These are phyloP conservation scores for Echinochloa phyllopogon DNA, from an alignment of 176 grass and related monocot species.

Conservation along the genomic window DNA sequence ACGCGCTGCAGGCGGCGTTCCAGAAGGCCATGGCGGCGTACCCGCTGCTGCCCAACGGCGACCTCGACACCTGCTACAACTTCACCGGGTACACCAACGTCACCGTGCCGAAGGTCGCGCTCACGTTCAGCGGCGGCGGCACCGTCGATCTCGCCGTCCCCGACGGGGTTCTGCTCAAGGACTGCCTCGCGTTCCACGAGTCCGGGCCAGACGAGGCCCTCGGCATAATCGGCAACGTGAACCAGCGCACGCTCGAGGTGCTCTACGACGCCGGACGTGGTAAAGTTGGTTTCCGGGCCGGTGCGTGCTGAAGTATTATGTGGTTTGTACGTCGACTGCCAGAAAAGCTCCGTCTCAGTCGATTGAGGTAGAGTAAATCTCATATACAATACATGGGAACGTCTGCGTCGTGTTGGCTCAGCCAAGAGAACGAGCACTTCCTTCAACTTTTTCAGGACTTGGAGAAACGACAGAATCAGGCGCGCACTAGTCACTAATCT, in stretches of 20 bases:
- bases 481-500: no score
- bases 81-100: constrained; percentile 32
- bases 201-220: constrained; percentile 1
- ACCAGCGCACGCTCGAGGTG: constrained; percentile 59
- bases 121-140: constrained; percentile 30
- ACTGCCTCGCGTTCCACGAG: constrained; percentile 51
- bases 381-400: no score
- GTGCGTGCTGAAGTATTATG: constrained; percentile 9
- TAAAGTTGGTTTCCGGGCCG: constrained; percentile 39
- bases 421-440: no score
- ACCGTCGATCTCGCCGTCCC: constrained; percentile 23
- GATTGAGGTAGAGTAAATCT: no score
- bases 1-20: constrained; percentile 43
- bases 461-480: no score
- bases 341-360: no score
- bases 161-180: constrained; percentile 44
- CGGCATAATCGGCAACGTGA: constrained; percentile 58
- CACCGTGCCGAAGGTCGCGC: constrained; percentile 27
- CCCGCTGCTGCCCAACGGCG: neutral
- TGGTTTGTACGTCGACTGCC: no score
- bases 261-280: constrained; percentile 51
- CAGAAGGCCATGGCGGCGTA: constrained; percentile 5
- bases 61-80: constrained; percentile 56
- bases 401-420: no score
- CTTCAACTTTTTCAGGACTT: no score